Evolutionary conservation across 2,329 filamentous ascomycete genomes (phyloP).

Genomic region (Colletotrichum lini): DNA sequence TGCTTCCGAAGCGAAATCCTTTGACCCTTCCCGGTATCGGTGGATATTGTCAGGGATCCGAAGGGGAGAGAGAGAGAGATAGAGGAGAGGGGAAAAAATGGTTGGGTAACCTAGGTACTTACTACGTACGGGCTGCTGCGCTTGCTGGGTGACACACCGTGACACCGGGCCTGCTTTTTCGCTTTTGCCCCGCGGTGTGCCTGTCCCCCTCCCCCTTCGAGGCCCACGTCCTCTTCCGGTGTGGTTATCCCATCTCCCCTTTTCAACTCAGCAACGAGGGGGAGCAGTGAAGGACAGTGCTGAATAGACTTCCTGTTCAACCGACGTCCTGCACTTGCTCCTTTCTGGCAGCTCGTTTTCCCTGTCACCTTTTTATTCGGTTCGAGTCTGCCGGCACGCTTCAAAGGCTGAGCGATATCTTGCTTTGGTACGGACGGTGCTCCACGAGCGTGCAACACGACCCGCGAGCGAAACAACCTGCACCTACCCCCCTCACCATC

Average conservation of each 20-base stretch:
- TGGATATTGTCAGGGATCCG: slow-evolving; percentile 24
- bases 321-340: slow-evolving; percentile 40
- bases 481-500: neutral
- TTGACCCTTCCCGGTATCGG: slow-evolving; percentile 38
- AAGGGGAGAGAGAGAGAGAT: neutral
- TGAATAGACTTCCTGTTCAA: slow-evolving; percentile 43
- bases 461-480: slow-evolving; percentile 6
- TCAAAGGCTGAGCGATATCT: slow-evolving; percentile 25
- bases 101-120: neutral
- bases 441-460: neutral
- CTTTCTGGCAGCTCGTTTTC: slow-evolving; percentile 24
- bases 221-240: neutral
- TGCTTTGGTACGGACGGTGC: slow-evolving; percentile 9
- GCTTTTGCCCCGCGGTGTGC: slow-evolving; percentile 37
- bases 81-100: slow-evolving; percentile 14
- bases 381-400: slow-evolving; percentile 22
- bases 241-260: slow-evolving; percentile 38
- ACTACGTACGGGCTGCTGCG: neutral
- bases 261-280: slow-evolving; percentile 39
- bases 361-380: slow-evolving; percentile 9
- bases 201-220: neutral
- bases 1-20: neutral
- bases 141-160: slow-evolving; percentile 22
- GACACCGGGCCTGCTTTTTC: slow-evolving; percentile 24
- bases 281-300: slow-evolving; percentile 43